These are phyloP conservation scores for Breviolum minutum DNA, from an alignment of 73 alveolate genomes.

Conservation along the genomic window DNA sequence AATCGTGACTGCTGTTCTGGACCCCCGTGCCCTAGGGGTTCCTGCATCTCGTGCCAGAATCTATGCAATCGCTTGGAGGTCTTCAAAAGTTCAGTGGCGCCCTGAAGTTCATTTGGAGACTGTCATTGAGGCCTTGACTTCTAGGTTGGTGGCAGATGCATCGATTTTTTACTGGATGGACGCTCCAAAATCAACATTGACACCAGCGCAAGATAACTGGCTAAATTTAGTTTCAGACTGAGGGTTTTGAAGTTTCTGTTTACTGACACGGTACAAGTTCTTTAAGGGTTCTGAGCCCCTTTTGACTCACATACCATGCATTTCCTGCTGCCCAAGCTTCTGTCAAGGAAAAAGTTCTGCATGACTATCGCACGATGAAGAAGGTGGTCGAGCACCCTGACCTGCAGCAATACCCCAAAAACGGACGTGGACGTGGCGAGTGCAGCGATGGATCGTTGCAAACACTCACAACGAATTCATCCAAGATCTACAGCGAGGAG, in stretches of 20 bases:
- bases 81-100: neutral
- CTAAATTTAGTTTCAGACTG: neutral
- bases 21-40: neutral
- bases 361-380: neutral
- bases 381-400: neutral
- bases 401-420: constrained; percentile 14
- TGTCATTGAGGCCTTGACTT: neutral
- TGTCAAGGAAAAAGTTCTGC: neutral
- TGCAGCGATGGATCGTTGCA: neutral
- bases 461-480: neutral
- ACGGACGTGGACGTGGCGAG: constrained; percentile 14
- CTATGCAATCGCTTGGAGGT: neutral
- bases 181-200: neutral
- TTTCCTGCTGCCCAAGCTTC: neutral
- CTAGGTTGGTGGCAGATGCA: neutral
- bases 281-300: neutral
- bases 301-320: neutral
- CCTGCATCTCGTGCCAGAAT: neutral
- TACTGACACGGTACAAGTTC: neutral
- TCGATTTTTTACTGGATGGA: neutral
- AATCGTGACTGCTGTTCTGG: neutral
- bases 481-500: neutral
- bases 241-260: too few species aligned
- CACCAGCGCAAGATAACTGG: neutral
- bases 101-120: neutral